Percentiles rank a stretch among this genome's conserved stretches.
Conservation (phyloP, 352 stramenopile genomes). For the Elongisporangium prolatum region DNA sequence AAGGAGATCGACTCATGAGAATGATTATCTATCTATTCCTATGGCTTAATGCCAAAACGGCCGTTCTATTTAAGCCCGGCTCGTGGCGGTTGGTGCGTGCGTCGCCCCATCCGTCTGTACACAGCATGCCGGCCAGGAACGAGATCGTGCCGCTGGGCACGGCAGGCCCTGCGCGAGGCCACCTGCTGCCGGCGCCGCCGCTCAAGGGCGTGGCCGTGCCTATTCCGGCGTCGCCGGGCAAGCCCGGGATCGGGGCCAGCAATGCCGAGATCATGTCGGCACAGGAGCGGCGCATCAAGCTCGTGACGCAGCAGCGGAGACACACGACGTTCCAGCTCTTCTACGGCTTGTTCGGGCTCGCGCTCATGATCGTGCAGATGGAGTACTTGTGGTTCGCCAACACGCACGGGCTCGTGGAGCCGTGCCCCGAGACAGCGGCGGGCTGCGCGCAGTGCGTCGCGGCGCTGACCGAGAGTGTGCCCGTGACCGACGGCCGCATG, state of each 20-base stretch:
- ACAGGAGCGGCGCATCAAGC: conserved; percentile 46
- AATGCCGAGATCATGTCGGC: conserved; percentile 33
- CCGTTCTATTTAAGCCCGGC: neutral
- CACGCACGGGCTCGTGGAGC: conserved; percentile 26
- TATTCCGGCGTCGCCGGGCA: conserved; percentile 3
- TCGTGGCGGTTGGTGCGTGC: neutral
- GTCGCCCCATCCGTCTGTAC: neutral
- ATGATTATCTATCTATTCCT: neutral
- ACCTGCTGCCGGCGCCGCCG: neutral
- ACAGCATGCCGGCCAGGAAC: conserved; percentile 47
- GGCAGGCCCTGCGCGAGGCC: too few species aligned
- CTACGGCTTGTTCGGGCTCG: conserved; percentile 56
- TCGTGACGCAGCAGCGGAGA: conserved; percentile 38
- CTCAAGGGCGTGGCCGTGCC: conserved; percentile 6
- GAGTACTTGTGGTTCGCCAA: conserved; percentile 72
- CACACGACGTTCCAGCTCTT: conserved; percentile 66
- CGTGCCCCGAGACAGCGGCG: conserved; percentile 13
- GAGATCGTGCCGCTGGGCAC: conserved; percentile 50
- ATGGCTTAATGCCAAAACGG: neutral
- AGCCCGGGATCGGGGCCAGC: conserved; percentile 17
- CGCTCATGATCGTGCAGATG: conserved; percentile 73
- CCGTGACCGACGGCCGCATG: conserved; percentile 49
- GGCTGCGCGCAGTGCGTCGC: conserved; percentile 37
- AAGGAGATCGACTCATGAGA: conserved; percentile 3
- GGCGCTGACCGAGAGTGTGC: conserved; percentile 20